Evolutionary conservation across 306 rosid genomes (phyloP).

Genomic region (Lathyrus sativus): DNA sequence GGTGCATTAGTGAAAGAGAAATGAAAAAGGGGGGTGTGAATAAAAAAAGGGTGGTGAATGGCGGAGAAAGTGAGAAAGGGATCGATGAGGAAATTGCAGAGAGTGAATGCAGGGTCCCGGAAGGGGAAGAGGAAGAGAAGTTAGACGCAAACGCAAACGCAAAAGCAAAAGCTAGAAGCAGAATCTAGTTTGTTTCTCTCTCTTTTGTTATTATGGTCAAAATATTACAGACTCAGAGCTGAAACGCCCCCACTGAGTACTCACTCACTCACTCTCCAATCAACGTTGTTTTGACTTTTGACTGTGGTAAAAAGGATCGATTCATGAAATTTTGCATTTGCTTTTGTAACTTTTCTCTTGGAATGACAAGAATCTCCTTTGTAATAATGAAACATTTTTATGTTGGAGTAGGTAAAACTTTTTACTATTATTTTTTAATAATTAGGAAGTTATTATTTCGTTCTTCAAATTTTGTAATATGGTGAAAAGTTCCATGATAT

Average conservation of each 20-base stretch:
- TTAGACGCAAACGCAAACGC: slow-evolving; percentile 41
- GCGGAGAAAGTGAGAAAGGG: not conserved
- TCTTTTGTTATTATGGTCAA: slow-evolving; percentile 34
- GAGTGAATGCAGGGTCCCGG: not conserved
- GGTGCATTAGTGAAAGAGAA: slow-evolving; percentile 22
- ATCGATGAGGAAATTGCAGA: slow-evolving; percentile 18
- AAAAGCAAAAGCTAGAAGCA: slow-evolving; percentile 20
- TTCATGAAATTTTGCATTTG: not conserved
- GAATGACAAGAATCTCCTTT: slow-evolving; percentile 33
- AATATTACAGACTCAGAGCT: slow-evolving; percentile 17
- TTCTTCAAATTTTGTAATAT: not conserved
- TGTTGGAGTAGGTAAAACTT: not conserved
- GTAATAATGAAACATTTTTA: slow-evolving; percentile 1
- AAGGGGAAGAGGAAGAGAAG: slow-evolving; percentile 6
- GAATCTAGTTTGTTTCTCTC: slow-evolving; percentile 15
- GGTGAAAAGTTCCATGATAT: too few relatives aligned
- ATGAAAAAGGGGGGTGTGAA: not conserved
- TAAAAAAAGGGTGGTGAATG: not conserved
- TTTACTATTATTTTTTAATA: too few relatives aligned
- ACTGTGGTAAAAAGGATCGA: slow-evolving; percentile 16
- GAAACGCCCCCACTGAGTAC: slow-evolving; percentile 9
- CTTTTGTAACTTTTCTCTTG: slow-evolving; percentile 2
- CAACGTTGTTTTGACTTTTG: slow-evolving; percentile 33
- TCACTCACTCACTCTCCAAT: not conserved
- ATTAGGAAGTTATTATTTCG: too few relatives aligned